Evolutionary conservation across 768 basidiomycete genomes (phyloP), one percentile per base, ranked within the genome.

Genomic region (Podaxis sp.): DNA sequence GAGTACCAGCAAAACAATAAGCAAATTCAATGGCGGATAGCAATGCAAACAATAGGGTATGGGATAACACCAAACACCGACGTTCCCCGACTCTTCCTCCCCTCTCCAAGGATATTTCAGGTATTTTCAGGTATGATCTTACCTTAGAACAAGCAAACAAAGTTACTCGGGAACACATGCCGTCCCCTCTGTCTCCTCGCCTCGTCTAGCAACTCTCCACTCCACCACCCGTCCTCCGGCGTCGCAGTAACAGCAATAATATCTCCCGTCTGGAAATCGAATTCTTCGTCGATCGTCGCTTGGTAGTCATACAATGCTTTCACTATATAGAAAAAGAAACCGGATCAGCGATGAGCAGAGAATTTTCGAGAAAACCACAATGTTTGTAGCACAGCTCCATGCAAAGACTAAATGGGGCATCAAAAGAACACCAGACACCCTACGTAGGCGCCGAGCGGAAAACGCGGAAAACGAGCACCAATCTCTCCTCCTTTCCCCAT

Each of bases 161-260:
- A 93, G 70, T 93, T 93, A 73, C 91, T 93, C 57, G 91, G 92
- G 82, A 94, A 93, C 55, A 91, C 84, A 68, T 90, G 84, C 59
- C 87, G 78, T 35, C 91, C 91, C 14, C 79, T 77, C 64, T 87
- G 82, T 64, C 91, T 78, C 65, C 92, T 75, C 32, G 79, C 77
- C 65, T 92, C 90, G 63, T 91, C 89, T n/a, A 93, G 74, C 61
- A 93, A 72, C 66, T 90, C 88, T 23, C 96, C 96, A 59, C 87
- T 90, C 96, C 95, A 98, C 96, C 96, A 98, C 1, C 96, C 96
- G 67, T 97, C 95, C 67, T 95, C 94, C 4, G 94, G 94, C 5
- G 94, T 96, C 21, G 87, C 82, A 0, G 92, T 95, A 9, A 98
- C 95, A 5, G 95, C 95, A 64, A 98, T 97, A 64, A 97, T 91